phyloP scores from a whole-genome alignment of 371 early-diverging fungal species.

The Mycotypha africana region DNA sequence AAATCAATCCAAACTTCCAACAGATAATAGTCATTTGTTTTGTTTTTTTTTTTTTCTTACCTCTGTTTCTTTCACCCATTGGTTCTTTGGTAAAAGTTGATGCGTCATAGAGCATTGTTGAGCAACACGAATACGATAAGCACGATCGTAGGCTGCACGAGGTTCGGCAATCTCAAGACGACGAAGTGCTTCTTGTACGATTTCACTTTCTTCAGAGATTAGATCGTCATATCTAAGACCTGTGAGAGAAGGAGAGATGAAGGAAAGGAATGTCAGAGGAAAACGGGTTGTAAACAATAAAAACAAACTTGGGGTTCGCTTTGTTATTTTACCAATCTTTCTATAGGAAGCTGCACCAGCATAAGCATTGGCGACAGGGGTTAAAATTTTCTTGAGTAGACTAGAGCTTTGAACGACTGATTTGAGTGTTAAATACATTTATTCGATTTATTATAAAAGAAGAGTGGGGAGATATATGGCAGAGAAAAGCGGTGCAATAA shows the following conservation, averaged over 20 bases:
- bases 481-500: no score
- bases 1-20: no score
- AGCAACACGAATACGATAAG: slow-evolving; percentile 82
- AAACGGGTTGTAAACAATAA: not conserved
- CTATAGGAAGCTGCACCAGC: slow-evolving; percentile 77
- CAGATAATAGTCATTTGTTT: not conserved
- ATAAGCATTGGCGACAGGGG: slow-evolving; percentile 68
- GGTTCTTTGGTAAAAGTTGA: slow-evolving; percentile 60
- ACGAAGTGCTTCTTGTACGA: slow-evolving; percentile 83
- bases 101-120: slow-evolving; percentile 74
- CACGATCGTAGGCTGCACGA: slow-evolving; percentile 68
- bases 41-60: slow-evolving; percentile 28
- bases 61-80: slow-evolving; percentile 77
- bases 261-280: no score
- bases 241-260: no score
- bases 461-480: slow-evolving; percentile 22
- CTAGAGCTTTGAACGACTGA: slow-evolving; percentile 55
- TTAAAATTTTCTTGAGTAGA: slow-evolving; percentile 58
- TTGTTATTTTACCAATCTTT: slow-evolving; percentile 56
- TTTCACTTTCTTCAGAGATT: slow-evolving; percentile 78
- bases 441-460: no score
- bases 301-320: no score
- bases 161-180: slow-evolving; percentile 68
- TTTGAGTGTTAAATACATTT: slow-evolving; percentile 43
- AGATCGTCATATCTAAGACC: slow-evolving; percentile 93